Base-by-base conservation (phyloP, 305 asterid species). In the Plantago coronopus region DNA sequence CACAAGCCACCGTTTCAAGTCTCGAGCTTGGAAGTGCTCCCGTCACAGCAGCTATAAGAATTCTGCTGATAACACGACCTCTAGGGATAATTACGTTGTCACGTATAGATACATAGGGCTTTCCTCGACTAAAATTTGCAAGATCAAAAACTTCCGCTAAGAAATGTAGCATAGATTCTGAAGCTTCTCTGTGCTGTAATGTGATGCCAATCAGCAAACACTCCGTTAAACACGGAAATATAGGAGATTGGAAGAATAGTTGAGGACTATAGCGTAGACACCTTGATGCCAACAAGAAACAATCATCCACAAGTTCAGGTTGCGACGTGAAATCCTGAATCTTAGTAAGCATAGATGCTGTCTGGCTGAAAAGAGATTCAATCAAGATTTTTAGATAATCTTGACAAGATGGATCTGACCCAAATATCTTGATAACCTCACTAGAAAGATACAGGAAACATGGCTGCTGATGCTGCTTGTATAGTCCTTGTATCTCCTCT, bases 101-200 rank as follows among this genome's bases (percentile, higher is more conserved):
- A 72, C 97, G 84, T 66, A 87, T 81, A 48, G 95, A 64, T 34
- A 81, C 57, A 60, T 78, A 89, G 53, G 71, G 77, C 64, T 82
- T 83, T 54, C 96, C 96, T 2, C 75, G 86, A 62, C 71, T 70
- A 29, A 96, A 79, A 76, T 85, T 87, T 54, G 82, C 81, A 65
- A 83, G 74, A 76, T 94, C 96, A 57, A 94, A 89, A 59, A 85
- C 83, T 71, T 89, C 99, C 0, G 90, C 77, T 61, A 89, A 79
- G 77, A 94, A 94, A 61, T 72, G 84, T 76, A 94, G 71, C 72
- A 94, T 87, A 58, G 97, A 94, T 66, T 87, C 87, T 59, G 93
- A 94, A 63, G 97, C 99, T 73, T 89, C 99, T 89, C 99, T 94
- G 83, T 94, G 99, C 70, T 89, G 99, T 66, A 94, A 93, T 10